Percentiles rank a stretch among this genome's conserved stretches.
phyloP scores from a whole-genome alignment of 2,329 filamentous ascomycete genomes.

The Clarireedia hainanense region DNA sequence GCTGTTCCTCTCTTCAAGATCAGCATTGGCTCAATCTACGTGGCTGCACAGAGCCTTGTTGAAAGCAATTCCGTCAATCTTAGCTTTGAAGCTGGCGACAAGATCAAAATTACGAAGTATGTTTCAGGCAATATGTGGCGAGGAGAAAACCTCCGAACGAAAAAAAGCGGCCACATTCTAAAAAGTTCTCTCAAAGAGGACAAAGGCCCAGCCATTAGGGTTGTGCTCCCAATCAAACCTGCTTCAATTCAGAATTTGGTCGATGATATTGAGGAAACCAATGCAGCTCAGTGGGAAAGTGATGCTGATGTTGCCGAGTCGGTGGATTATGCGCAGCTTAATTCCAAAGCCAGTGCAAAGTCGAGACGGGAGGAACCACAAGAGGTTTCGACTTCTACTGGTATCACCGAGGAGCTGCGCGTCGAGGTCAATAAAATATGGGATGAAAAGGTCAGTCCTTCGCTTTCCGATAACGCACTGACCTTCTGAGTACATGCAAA shows the following conservation, averaged over 20 bases:
- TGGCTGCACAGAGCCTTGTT: constrained; percentile 1
- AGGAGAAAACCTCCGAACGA: constrained; percentile 15
- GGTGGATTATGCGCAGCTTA: not conserved
- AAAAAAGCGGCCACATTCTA: constrained; percentile 7
- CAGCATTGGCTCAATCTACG: constrained; percentile 6
- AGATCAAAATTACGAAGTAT: constrained; percentile 15
- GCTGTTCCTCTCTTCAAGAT: not conserved
- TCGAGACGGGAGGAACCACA: not conserved
- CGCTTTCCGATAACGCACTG: not conserved
- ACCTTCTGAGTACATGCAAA: not conserved
- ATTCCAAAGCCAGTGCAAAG: too few species aligned
- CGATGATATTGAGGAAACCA: constrained; percentile 14
- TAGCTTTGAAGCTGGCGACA: constrained; percentile 15
- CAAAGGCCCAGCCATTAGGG: constrained; percentile 4
- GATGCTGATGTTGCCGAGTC: not conserved
- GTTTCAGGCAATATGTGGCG: constrained; percentile 17
- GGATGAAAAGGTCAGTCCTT: not conserved
- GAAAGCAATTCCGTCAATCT: constrained; percentile 8
- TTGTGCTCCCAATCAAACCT: not conserved
- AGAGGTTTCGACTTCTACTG: not conserved
- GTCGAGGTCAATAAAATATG: not conserved
- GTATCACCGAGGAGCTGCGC: not conserved
- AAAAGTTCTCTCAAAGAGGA: constrained; percentile 7
- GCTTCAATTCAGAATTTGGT: not conserved
- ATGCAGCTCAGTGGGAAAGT: constrained; percentile 21